A percentile compares a stretch with the other conserved stretches of the same genome.
phyloP scores from a whole-genome alignment of 208 protist species.

The Phytomonas sp. region DNA sequence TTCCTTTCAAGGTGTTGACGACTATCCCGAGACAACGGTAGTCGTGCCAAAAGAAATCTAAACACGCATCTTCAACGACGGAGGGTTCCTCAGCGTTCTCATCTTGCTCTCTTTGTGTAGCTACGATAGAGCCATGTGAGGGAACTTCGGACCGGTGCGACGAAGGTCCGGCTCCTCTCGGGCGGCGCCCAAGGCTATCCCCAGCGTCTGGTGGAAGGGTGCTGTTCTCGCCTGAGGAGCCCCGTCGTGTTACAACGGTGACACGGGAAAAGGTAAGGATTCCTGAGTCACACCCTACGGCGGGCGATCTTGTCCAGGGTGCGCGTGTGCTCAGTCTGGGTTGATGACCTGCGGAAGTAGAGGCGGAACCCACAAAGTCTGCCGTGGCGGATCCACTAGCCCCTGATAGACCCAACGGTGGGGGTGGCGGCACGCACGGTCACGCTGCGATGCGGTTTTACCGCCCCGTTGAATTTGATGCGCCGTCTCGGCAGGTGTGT shows the following conservation, averaged over 20 bases:
- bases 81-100: background rate
- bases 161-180: background rate
- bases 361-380: background rate
- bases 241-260: too few relatives aligned
- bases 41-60: background rate
- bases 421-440: background rate
- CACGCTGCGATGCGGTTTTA: background rate
- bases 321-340: too few relatives aligned
- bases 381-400: background rate
- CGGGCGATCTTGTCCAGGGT: too few relatives aligned
- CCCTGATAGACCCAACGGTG: background rate
- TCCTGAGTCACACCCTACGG: too few relatives aligned
- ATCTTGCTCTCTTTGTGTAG: background rate
- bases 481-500: background rate
- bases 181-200: too few relatives aligned
- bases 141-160: background rate
- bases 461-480: background rate
- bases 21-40: background rate
- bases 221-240: too few relatives aligned
- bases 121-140: background rate
- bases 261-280: too few relatives aligned
- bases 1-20: background rate
- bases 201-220: background rate
- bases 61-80: background rate
- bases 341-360: too few relatives aligned